A percentile compares a stretch with the other conserved stretches of the same genome.
phyloP scores from a whole-genome alignment of 768 basidiomycete genomes.

The Tricholoma flavovirens region DNA sequence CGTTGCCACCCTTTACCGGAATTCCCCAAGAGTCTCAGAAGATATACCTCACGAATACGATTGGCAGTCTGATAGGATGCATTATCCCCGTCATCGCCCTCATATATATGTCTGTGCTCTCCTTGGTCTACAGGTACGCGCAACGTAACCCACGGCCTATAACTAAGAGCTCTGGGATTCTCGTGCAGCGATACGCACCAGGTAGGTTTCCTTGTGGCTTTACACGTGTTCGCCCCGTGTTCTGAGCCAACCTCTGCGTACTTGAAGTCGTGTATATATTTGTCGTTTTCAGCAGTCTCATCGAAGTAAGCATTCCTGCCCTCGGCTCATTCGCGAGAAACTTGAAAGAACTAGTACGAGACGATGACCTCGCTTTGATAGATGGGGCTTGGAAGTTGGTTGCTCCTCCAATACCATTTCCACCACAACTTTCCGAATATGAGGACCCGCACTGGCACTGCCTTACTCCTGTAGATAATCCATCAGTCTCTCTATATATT shows the following conservation, averaged over 20 bases:
- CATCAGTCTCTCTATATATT: background rate
- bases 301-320: constrained; percentile 30
- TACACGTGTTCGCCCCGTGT: background rate
- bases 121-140: constrained; percentile 43
- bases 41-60: constrained; percentile 14
- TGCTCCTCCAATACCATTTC: constrained; percentile 50
- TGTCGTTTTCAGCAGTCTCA: constrained; percentile 42
- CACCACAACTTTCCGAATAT: constrained; percentile 47
- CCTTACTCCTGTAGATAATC: constrained; percentile 35
- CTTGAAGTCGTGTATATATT: constrained; percentile 47
- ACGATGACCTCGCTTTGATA: constrained; percentile 18
- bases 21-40: constrained; percentile 2
- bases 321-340: background rate
- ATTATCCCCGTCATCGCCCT: constrained; percentile 22
- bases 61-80: constrained; percentile 19
- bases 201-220: constrained; percentile 27
- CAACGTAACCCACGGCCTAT: constrained; percentile 40
- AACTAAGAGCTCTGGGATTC: constrained; percentile 44
- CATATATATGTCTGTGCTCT: constrained; percentile 46
- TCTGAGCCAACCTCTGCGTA: constrained; percentile 9
- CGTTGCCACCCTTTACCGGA: background rate
- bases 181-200: constrained; percentile 46
- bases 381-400: constrained; percentile 54
- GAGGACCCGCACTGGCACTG: constrained; percentile 36
- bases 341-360: background rate